phyloP scores from a whole-genome alignment of 2,329 filamentous ascomycete genomes.

The Allantophomopsis lycopodina region DNA sequence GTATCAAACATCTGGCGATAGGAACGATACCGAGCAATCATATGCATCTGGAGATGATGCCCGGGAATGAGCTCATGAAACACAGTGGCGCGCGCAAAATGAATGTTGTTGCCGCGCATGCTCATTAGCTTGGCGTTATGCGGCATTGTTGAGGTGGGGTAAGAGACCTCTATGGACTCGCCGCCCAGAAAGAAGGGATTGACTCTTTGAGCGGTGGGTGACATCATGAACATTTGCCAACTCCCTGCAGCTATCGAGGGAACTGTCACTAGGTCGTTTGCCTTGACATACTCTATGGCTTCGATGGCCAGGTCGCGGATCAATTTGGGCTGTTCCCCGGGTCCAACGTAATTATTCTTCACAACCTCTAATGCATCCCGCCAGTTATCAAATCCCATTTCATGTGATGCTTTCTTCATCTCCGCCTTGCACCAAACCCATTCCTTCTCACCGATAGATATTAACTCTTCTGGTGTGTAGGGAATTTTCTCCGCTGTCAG shows the following conservation, averaged over 20 bases:
- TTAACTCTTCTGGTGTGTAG: constrained; percentile 41
- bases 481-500: constrained; percentile 42
- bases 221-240: constrained; percentile 43
- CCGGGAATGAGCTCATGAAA: constrained; percentile 50
- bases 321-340: constrained; percentile 36
- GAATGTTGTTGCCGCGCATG: constrained; percentile 43
- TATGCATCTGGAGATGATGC: constrained; percentile 38
- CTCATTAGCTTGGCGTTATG: constrained; percentile 43
- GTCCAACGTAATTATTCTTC: constrained; percentile 37
- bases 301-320: constrained; percentile 35
- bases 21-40: constrained; percentile 28
- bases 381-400: constrained; percentile 36
- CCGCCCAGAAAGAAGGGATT: constrained; percentile 48
- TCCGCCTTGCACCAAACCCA: constrained; percentile 41
- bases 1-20: constrained; percentile 39
- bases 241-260: constrained; percentile 36
- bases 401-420: constrained; percentile 33
- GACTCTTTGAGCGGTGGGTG: constrained; percentile 33
- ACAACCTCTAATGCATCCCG: constrained; percentile 38
- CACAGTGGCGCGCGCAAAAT: constrained; percentile 42
- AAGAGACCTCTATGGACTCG: constrained; percentile 36
- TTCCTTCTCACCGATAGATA: constrained; percentile 33
- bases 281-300: constrained; percentile 35
- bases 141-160: constrained; percentile 35
- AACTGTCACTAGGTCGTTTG: constrained; percentile 39